phyloP scores from a whole-genome alignment of 2,329 filamentous ascomycete genomes.

The Endoconidiophora polonica region DNA sequence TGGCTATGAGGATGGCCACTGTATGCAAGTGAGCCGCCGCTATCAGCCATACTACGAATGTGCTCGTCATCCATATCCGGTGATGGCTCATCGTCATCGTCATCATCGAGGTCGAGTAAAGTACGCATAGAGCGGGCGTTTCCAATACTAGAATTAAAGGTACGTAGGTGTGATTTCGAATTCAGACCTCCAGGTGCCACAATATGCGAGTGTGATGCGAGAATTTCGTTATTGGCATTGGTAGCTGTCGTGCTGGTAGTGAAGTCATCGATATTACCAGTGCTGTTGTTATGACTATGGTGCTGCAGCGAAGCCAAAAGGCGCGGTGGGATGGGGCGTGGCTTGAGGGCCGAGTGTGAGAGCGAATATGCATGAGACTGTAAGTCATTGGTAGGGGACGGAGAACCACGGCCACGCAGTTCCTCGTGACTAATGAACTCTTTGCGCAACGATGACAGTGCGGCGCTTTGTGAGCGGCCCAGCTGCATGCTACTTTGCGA shows the following conservation, averaged over 20 bases:
- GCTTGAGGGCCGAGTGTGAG: not conserved
- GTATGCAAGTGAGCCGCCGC: not conserved
- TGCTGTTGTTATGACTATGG: not conserved
- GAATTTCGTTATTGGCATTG: not conserved
- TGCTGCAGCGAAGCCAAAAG: constrained; percentile 1
- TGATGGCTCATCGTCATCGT: not conserved
- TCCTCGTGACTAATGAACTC: constrained; percentile 11
- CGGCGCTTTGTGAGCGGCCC: constrained; percentile 3
- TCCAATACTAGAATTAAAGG: not conserved
- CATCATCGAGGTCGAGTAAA: constrained; percentile 7
- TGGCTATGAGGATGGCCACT: too few relatives aligned
- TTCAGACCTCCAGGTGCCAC: not conserved
- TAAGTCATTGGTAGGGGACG: constrained; percentile 1
- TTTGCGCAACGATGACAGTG: constrained; percentile 6
- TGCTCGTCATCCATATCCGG: constrained; percentile 1
- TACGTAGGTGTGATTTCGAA: not conserved
- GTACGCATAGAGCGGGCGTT: constrained; percentile 9
- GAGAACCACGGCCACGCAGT: constrained; percentile 1
- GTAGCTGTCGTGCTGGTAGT: too few relatives aligned
- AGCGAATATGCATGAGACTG: not conserved
- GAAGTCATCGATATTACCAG: not conserved
- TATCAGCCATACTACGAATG: constrained; percentile 1
- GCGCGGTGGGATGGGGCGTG: constrained; percentile 3
- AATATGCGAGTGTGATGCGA: not conserved
- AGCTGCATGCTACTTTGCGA: constrained; percentile 5